Percentiles rank a stretch among this genome's conserved stretches.
phyloP scores from a whole-genome alignment of 495 filamentous ascomycete species.

The Neurospora sp. region DNA sequence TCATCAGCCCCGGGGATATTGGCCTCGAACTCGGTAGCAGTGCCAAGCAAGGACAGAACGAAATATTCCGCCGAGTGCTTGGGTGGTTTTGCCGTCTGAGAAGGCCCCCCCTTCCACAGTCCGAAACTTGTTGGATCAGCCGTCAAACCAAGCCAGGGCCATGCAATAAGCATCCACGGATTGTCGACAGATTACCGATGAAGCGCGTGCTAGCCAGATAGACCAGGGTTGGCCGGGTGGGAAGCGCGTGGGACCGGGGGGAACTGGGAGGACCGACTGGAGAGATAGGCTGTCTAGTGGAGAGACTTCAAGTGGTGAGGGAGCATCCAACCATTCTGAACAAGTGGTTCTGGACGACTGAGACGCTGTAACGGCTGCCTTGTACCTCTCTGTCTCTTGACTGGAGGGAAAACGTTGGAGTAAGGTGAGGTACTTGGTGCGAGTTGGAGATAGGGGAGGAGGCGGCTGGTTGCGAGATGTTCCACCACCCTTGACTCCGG shows the following conservation, averaged over 20 bases:
- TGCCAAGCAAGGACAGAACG: neutral
- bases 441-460: neutral
- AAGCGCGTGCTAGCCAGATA: neutral
- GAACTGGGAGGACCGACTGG: neutral
- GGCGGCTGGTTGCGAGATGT: slow-evolving; percentile 1
- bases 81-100: neutral
- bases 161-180: neutral
- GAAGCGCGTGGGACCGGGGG: slow-evolving; percentile 1
- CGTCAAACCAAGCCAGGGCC: neutral
- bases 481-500: slow-evolving; percentile 1
- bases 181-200: neutral
- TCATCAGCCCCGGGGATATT: neutral
- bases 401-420: slow-evolving; percentile 5
- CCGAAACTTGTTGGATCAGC: neutral
- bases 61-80: neutral
- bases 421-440: neutral
- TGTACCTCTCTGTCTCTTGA: neutral
- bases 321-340: neutral
- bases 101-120: neutral
- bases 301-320: neutral
- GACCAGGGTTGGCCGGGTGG: neutral
- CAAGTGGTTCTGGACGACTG: neutral
- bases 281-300: neutral
- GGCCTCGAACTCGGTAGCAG: neutral
- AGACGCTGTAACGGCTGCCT: neutral